phyloP scores from a whole-genome alignment of 2,329 filamentous ascomycete genomes.

The Fusarium sterilihyphosum region DNA sequence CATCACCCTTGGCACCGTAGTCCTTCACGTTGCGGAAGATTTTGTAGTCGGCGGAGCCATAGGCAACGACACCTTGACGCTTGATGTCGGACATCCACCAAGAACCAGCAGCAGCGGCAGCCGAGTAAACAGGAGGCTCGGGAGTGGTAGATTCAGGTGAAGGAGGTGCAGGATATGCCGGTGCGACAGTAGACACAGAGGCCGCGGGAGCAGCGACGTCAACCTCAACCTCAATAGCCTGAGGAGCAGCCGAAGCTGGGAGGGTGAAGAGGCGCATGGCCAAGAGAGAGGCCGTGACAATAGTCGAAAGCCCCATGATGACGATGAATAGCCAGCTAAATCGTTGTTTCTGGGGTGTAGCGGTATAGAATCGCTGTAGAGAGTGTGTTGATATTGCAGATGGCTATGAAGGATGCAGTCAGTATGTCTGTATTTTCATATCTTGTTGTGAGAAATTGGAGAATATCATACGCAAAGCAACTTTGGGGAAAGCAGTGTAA shows the following conservation, averaged over 20 bases:
- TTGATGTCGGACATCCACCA: constrained; percentile 80
- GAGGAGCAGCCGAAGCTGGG: constrained; percentile 47
- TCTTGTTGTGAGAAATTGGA: background rate
- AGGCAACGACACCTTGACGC: constrained; percentile 75
- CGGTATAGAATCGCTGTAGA: constrained; percentile 17
- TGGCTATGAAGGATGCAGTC: constrained; percentile 19
- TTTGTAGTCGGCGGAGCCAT: constrained; percentile 67
- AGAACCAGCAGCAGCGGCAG: constrained; percentile 44
- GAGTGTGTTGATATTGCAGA: constrained; percentile 26
- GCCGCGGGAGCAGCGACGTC: constrained; percentile 21
- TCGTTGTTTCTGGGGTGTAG: constrained; percentile 29
- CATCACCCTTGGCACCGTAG: constrained; percentile 76
- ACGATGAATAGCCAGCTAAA: constrained; percentile 51
- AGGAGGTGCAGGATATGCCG: background rate
- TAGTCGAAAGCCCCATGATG: constrained; percentile 58
- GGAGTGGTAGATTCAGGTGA: constrained; percentile 1
- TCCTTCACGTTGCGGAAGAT: constrained; percentile 82
- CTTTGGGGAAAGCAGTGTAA: background rate
- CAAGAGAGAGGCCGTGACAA: constrained; percentile 55
- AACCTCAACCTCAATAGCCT: background rate
- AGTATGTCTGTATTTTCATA: constrained; percentile 3
- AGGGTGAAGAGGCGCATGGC: constrained; percentile 55
- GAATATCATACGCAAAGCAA: background rate
- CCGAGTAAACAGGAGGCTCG: background rate
- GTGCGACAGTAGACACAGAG: background rate